Evolutionary conservation across 306 rosid genomes (phyloP), one percentile per base, ranked within the genome.

Genomic region (Alnus glutinosa): DNA sequence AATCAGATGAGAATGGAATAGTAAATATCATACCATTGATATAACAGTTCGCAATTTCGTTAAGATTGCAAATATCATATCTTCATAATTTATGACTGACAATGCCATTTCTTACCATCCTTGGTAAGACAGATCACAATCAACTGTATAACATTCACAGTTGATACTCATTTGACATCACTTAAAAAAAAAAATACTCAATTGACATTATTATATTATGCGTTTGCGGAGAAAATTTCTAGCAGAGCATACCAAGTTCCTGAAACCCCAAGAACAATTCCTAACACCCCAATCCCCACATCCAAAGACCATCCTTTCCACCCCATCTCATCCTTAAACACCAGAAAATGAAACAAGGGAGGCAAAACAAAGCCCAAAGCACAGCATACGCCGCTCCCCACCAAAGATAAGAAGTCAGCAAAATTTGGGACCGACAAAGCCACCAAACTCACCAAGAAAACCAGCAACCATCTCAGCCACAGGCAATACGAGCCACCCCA

Each of bases 401-500:
- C 90, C 78, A 89, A 63, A 1, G 90, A 87, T 86, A 89, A 83
- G 83, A 89, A 87, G 64, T 89, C 90, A 30, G 88, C 84, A 57
- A 89, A 89, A 80, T 87, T 89, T 0, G 90, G 90, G 4, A 89
- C 86, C 54, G 66, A 73, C 55, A 89, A 32, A 37, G 92, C 92
- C 77, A 85, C 83, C 78, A 87, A 75, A 42, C 80, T 69, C 77
- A 86, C 92, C 13, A 55, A 15, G 61, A 87, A 71, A 77, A 89
- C 87, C 5, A 79, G 80, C 64, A 87, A 0, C 92, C 90, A 89
- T 54, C 92, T 78, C 79, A 85, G 48, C 90, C 89, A 83, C 13
- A 89, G 11, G 76, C 89, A 89, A 16, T 83, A 89, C 12, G 69
- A 85, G 47, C 87, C 87, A 34, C 83, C 77, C 80, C 85, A 85